Conservation (phyloP, 2,329 filamentous ascomycete genomes). For the Periconia digitata region DNA sequence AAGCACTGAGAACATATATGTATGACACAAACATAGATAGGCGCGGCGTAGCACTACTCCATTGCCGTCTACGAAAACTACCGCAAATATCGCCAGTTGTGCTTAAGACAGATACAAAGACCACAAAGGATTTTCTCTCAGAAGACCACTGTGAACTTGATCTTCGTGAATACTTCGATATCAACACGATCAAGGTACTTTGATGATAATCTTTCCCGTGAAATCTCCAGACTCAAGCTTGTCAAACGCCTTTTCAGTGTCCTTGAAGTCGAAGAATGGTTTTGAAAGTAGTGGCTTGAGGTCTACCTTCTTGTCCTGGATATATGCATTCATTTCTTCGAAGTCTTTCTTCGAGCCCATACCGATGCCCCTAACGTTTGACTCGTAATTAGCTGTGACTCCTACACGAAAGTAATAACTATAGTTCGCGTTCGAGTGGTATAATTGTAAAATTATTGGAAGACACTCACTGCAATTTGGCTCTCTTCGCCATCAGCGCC, state of each 20-base stretch:
- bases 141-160: too few relatives aligned
- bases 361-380: constrained; percentile 58
- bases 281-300: constrained; percentile 33
- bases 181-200: neutral
- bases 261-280: constrained; percentile 34
- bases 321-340: constrained; percentile 38
- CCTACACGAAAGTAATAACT: neutral
- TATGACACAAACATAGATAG: too few relatives aligned
- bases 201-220: constrained; percentile 33
- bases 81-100: too few relatives aligned
- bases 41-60: too few relatives aligned
- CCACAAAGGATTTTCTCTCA: too few relatives aligned
- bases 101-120: too few relatives aligned
- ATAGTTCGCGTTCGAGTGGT: too few relatives aligned
- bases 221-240: constrained; percentile 22
- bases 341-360: constrained; percentile 60
- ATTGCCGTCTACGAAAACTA: too few relatives aligned
- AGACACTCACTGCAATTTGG: constrained; percentile 22
- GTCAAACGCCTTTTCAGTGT: constrained; percentile 36
- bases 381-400: too few relatives aligned
- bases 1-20: too few relatives aligned
- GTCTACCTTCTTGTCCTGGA: constrained; percentile 36
- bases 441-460: neutral
- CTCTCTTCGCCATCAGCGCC: constrained; percentile 21
- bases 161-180: too few relatives aligned